Percentiles rank a stretch among this genome's conserved stretches.
Evolutionary conservation across 495 filamentous ascomycete genomes (phyloP).

Genomic region (Hypoxylon trugodes): DNA sequence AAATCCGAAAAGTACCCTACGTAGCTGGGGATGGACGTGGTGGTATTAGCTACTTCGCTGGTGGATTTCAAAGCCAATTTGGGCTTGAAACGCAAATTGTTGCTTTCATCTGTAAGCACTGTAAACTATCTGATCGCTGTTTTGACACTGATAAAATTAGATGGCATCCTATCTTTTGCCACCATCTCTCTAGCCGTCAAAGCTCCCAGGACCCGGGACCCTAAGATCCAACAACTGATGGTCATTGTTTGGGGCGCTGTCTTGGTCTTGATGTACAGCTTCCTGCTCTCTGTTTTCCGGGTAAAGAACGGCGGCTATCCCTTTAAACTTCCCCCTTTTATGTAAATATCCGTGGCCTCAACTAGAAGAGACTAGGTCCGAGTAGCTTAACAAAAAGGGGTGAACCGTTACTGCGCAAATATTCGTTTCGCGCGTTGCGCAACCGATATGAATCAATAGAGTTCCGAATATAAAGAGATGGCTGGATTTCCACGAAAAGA

Average conservation of each 20-base stretch:
- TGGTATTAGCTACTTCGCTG: slow-evolving; percentile 89
- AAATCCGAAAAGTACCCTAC: slow-evolving; percentile 97
- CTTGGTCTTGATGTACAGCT: slow-evolving; percentile 86
- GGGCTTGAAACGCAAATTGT: slow-evolving; percentile 97
- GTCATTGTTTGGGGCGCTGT: slow-evolving; percentile 84
- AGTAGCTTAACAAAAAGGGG: slow-evolving; percentile 7
- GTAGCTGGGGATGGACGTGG: slow-evolving; percentile 86
- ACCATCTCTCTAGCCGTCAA: slow-evolving; percentile 90
- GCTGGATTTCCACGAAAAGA: not conserved
- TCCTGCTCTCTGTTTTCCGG: slow-evolving; percentile 91
- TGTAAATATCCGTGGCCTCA: slow-evolving; percentile 43
- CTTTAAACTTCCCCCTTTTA: slow-evolving; percentile 91
- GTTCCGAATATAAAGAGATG: not conserved
- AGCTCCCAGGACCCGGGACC: slow-evolving; percentile 84
- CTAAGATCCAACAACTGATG: slow-evolving; percentile 78
- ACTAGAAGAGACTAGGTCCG: not conserved
- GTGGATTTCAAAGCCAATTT: slow-evolving; percentile 93
- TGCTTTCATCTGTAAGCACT: slow-evolving; percentile 88
- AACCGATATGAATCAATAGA: not conserved
- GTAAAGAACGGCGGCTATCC: slow-evolving; percentile 95
- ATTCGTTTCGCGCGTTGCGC: not conserved
- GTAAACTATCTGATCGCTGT: not conserved
- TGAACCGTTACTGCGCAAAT: not conserved
- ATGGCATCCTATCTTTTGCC: slow-evolving; percentile 90
- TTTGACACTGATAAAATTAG: slow-evolving; percentile 57